Evolutionary conservation across 2,329 filamentous ascomycete species (phyloP).

Genomic region (Pleomassaria siparia): DNA sequence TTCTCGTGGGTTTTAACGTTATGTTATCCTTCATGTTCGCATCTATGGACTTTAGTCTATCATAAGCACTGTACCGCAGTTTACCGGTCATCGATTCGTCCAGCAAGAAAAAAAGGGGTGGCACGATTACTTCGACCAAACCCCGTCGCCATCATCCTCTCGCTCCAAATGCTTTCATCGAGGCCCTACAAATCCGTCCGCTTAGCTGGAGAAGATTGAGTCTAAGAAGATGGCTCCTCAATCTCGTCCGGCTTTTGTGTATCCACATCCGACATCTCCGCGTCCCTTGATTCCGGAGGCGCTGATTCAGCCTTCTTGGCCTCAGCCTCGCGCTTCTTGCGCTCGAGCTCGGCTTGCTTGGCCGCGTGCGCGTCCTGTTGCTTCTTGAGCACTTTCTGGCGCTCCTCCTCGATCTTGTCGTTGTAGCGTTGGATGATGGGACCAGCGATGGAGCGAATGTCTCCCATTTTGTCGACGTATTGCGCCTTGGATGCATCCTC

Average conservation of each 20-base stretch:
- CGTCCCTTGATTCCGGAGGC: slow-evolving; percentile 44
- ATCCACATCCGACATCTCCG: slow-evolving; percentile 64
- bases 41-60: slow-evolving; percentile 12
- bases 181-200: background rate
- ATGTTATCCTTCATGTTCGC: slow-evolving; percentile 7
- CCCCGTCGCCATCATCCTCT: slow-evolving; percentile 2
- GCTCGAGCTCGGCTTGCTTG: slow-evolving; percentile 67
- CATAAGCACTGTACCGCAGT: slow-evolving; percentile 7
- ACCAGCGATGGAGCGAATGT: slow-evolving; percentile 86
- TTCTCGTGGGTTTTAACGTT: background rate
- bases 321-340: slow-evolving; percentile 76
- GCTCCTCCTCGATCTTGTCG: slow-evolving; percentile 88
- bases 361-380: slow-evolving; percentile 68
- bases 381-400: slow-evolving; percentile 66
- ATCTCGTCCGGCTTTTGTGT: slow-evolving; percentile 42
- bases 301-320: slow-evolving; percentile 58
- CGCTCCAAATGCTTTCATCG: slow-evolving; percentile 15
- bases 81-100: slow-evolving; percentile 2
- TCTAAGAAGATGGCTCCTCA: slow-evolving; percentile 37
- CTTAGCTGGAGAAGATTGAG: background rate
- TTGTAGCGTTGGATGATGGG: slow-evolving; percentile 93
- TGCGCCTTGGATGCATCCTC: slow-evolving; percentile 92
- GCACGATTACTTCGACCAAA: slow-evolving; percentile 5
- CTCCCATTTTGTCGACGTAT: slow-evolving; percentile 93
- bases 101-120: slow-evolving; percentile 1